phyloP scores from a whole-genome alignment of 768 basidiomycete species.

The Leccinellum rugosiceps region DNA sequence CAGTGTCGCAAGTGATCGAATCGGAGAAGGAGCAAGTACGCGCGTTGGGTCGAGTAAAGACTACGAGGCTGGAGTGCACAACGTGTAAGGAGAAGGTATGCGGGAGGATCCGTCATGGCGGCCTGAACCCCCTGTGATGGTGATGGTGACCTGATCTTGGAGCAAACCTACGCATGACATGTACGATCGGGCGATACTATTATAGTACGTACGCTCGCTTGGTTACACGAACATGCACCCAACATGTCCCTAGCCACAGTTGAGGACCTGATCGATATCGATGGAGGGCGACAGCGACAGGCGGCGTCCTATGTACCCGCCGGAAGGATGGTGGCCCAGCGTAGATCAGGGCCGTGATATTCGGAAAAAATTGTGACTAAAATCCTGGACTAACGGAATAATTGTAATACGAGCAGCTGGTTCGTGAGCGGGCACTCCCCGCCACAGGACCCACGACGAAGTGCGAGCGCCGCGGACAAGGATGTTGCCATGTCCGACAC shows the following conservation, averaged over 20 bases:
- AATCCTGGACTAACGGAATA: background rate
- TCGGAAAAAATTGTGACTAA: background rate
- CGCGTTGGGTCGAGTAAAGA: background rate
- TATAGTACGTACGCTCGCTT: background rate
- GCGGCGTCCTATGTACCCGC: background rate
- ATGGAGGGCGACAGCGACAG: background rate
- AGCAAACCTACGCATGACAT: background rate
- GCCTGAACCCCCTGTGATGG: background rate
- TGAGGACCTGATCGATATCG: background rate
- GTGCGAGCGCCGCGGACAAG: conserved; percentile 15
- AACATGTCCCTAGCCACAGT: background rate
- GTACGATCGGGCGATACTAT: background rate
- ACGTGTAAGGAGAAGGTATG: conserved; percentile 11
- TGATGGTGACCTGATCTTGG: background rate
- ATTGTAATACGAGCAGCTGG: background rate
- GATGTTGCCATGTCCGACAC: conserved; percentile 4
- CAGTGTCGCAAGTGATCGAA: conserved; percentile 1
- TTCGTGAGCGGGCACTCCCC: background rate
- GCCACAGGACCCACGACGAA: background rate
- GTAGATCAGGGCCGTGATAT: conserved; percentile 19
- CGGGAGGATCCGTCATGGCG: conserved; percentile 3
- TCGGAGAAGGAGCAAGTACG: background rate
- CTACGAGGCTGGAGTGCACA: conserved; percentile 1
- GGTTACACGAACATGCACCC: background rate
- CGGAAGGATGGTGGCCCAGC: background rate